These are phyloP conservation scores for Pythium dissimile DNA, from an alignment of 352 stramenopile species.

Conservation along the genomic window DNA sequence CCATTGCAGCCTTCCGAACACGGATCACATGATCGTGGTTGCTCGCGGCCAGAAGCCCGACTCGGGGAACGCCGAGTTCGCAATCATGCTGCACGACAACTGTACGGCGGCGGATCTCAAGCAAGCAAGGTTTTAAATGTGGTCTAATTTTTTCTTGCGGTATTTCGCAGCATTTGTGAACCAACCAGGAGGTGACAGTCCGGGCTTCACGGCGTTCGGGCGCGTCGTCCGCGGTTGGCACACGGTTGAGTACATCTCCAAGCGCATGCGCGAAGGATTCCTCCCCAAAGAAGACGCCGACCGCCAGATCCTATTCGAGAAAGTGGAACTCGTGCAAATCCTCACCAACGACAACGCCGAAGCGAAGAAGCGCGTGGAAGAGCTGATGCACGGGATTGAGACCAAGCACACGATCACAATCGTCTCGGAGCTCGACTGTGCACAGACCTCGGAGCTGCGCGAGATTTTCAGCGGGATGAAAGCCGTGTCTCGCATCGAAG, in stretches of 20 bases:
- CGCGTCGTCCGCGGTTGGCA: constrained; percentile 77
- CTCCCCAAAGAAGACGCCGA: constrained; percentile 64
- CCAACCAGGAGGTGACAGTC: constrained; percentile 51
- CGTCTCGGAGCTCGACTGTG: constrained; percentile 93
- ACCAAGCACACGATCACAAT: constrained; percentile 89
- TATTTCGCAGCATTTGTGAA: constrained; percentile 44
- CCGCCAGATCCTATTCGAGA: constrained; percentile 64
- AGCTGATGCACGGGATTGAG: constrained; percentile 69
- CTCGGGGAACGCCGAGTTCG: constrained; percentile 79
- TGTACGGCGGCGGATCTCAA: constrained; percentile 25
- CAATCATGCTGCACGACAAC: constrained; percentile 86
- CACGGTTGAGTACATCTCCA: constrained; percentile 68
- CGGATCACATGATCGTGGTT: constrained; percentile 80
- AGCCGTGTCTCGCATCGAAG: constrained; percentile 47
- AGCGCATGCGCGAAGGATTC: constrained; percentile 67
- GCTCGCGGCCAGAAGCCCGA: constrained; percentile 61
- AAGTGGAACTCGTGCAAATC: constrained; percentile 61
- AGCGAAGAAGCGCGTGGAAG: constrained; percentile 57
- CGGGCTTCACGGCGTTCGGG: constrained; percentile 78
- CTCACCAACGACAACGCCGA: constrained; percentile 59
- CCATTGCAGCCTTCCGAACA: constrained; percentile 50
- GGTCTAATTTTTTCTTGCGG: background rate
- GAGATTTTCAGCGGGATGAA: constrained; percentile 69
- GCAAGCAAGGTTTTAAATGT: background rate
- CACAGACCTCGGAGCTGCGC: constrained; percentile 90